Conservation (phyloP, 352 stramenopile species). For the Phytophthora uliginosa region DNA sequence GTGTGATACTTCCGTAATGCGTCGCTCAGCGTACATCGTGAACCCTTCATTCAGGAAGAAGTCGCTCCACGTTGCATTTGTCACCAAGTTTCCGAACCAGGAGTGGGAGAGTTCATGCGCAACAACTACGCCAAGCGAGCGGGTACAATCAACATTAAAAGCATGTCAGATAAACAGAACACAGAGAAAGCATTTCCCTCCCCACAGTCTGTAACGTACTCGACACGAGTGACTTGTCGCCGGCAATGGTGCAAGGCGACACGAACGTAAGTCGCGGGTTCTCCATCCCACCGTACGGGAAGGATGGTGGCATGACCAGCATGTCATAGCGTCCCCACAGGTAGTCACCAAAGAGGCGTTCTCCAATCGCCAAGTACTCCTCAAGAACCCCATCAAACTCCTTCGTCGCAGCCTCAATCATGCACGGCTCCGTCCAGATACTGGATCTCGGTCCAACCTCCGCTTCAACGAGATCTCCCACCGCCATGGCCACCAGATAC, state of each 20-base stretch:
- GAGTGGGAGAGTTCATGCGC: slow-evolving; percentile 89
- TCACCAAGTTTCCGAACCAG: slow-evolving; percentile 89
- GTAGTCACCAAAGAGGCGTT: slow-evolving; percentile 86
- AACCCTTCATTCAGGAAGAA: slow-evolving; percentile 93
- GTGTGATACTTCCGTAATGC: slow-evolving; percentile 73
- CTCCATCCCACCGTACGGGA: slow-evolving; percentile 99
- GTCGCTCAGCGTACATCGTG: slow-evolving; percentile 87
- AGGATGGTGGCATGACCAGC: slow-evolving; percentile 89
- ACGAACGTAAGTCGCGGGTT: slow-evolving; percentile 93
- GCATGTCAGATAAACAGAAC: neutral
- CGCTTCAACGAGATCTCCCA: slow-evolving; percentile 78
- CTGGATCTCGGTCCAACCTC: slow-evolving; percentile 76
- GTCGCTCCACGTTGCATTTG: slow-evolving; percentile 88
- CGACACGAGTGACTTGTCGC: slow-evolving; percentile 82
- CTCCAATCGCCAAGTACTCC: slow-evolving; percentile 77
- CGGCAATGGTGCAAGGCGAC: slow-evolving; percentile 80
- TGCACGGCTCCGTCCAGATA: slow-evolving; percentile 87
- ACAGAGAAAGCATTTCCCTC: neutral
- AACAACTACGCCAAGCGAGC: slow-evolving; percentile 50
- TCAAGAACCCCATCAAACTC: slow-evolving; percentile 86
- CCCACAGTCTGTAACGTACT: slow-evolving; percentile 38
- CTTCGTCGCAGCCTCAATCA: slow-evolving; percentile 75
- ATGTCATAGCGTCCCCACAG: slow-evolving; percentile 89
- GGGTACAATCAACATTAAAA: neutral
- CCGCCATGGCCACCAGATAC: slow-evolving; percentile 87